Evolutionary conservation across 352 stramenopile genomes (phyloP), one percentile per base, ranked within the genome.

Genomic region (Phytophthora ramorum): DNA sequence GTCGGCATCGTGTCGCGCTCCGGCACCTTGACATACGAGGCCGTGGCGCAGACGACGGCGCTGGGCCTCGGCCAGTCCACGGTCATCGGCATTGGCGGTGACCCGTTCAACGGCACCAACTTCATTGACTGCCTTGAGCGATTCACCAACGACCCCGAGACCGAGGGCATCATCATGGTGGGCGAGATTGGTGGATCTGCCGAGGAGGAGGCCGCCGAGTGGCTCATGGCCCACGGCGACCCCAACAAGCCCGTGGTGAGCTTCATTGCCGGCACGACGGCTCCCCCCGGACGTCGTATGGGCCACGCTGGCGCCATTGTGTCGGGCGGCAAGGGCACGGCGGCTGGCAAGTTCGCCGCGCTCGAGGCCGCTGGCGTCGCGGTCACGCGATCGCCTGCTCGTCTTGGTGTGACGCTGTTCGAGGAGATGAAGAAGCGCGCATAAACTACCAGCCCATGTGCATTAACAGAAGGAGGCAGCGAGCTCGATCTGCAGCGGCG

Each of bases 101-200:
- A 99, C 83, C 98, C 98, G 63, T 99, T 99, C 87, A 99, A 99
- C 81, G 98, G 98, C 64, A 99, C 98, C 51, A 99, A 99, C 90
- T 99, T 99, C 76, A 98, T 99, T 63, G 98, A 99, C 86, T 99
- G 97, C 76, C 89, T 99, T 28, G 96, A 99, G 84, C 82, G 93
- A 47, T 99, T 99, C 83, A 98, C 96, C 34, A 98, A 99, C 73
- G 98, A 99, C 89, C 97, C 98, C 2, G 86, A 99, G 84, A 99
- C 97, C 10, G 93, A 98, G 66, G 95, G 97, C 48, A 99, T 99
- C 83, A 99, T 99, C 66, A 99, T 99, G 97, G 99, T 99, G 75
- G 98, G 98, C 64, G 98, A 99, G 85, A 99, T 99, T 80, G 98
- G 98, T 61, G 98, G 98, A 56, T 93, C 79, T 41, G 97, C 97